phyloP scores from a whole-genome alignment of 306 rosid species.

The Parietaria judaica region DNA sequence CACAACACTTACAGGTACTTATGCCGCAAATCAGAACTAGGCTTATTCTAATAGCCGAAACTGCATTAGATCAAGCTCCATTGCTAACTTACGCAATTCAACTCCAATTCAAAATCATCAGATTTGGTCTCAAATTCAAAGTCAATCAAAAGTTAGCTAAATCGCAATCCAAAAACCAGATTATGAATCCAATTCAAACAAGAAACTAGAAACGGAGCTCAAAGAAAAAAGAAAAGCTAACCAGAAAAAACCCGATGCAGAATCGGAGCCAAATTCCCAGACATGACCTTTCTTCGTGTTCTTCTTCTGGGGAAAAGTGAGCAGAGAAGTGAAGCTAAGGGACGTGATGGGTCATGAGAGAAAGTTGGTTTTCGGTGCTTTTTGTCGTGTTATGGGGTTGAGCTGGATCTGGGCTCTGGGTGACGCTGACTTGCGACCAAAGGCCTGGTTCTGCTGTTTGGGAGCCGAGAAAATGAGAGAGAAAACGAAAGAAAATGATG shows the following conservation, averaged over 20 bases:
- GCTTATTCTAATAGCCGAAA: background rate
- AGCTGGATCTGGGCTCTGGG: slow-evolving; percentile 31
- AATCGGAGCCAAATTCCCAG: slow-evolving; percentile 18
- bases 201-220: background rate
- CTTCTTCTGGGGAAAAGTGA: background rate
- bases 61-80: background rate
- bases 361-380: slow-evolving; percentile 5
- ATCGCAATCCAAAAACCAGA: no score
- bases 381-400: slow-evolving; percentile 6
- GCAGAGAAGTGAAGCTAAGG: background rate
- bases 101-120: background rate
- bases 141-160: background rate
- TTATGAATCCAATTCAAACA: no score
- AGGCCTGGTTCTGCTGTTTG: slow-evolving; percentile 1
- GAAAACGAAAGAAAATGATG: background rate
- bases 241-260: slow-evolving; percentile 29
- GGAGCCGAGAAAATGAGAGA: background rate
- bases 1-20: no score
- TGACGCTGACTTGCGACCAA: slow-evolving; percentile 33
- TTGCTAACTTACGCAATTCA: background rate
- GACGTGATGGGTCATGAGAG: background rate
- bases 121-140: no score
- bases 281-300: background rate
- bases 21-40: background rate
- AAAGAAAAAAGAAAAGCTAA: slow-evolving; percentile 6